These are phyloP conservation scores for Neopestalotiopsis sp. DNA, from an alignment of 2,329 filamentous ascomycete genomes.

Conservation along the genomic window DNA sequence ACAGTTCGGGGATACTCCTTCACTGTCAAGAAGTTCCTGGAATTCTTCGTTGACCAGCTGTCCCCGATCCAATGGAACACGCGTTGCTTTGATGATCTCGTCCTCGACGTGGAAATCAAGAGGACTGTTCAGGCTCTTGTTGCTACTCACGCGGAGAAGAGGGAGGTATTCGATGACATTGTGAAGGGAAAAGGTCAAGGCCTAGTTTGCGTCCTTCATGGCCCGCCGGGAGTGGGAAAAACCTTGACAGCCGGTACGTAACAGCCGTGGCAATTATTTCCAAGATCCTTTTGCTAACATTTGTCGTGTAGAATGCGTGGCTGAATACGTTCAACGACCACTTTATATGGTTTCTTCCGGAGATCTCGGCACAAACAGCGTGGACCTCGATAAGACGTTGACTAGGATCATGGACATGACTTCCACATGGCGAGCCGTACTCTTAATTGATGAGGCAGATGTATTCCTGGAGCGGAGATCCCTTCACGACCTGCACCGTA, in stretches of 20 bases:
- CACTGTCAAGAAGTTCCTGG: constrained; percentile 36
- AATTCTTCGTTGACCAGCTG: constrained; percentile 28
- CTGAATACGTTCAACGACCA: constrained; percentile 39
- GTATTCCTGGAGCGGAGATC: constrained; percentile 40
- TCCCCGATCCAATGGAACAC: constrained; percentile 27
- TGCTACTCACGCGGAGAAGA: constrained; percentile 22
- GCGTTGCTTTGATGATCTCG: constrained; percentile 29
- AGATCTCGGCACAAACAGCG: constrained; percentile 33
- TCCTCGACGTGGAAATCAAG: constrained; percentile 27
- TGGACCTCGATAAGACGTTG: constrained; percentile 28
- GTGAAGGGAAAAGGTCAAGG: constrained; percentile 38
- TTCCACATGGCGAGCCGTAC: constrained; percentile 42
- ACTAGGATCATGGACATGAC: constrained; percentile 44
- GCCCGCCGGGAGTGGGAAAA: constrained; percentile 52
- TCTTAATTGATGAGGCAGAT: constrained; percentile 38
- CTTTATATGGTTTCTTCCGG: constrained; percentile 38
- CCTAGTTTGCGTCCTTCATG: constrained; percentile 51
- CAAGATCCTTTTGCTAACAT: no score
- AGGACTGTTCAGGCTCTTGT: constrained; percentile 29
- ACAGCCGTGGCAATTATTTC: no score
- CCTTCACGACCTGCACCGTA: constrained; percentile 19
- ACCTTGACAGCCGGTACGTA: constrained; percentile 37
- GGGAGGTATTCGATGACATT: constrained; percentile 27
- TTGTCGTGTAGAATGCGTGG: constrained; percentile 29
- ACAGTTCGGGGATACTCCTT: constrained; percentile 39